Conservation (phyloP, 495 filamentous ascomycete genomes). For the Gamarada debralockiae region DNA sequence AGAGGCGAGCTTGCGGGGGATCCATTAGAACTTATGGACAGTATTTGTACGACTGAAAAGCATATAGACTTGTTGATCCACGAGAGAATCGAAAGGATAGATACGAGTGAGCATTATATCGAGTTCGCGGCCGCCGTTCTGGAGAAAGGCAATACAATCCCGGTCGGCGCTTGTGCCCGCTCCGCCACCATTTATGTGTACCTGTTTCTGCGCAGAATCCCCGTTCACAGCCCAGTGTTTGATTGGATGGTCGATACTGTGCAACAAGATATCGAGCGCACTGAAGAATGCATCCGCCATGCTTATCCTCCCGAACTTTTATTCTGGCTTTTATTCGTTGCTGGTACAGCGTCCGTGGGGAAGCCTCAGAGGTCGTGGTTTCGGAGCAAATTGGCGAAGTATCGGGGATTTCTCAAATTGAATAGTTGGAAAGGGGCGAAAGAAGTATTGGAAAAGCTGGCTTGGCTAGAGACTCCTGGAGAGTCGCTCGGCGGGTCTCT, state of each 20-base stretch:
- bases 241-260: neutral
- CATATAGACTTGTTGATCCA: no score
- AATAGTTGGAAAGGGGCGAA: no score
- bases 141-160: neutral
- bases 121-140: neutral
- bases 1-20: no score
- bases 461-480: no score
- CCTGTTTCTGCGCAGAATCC: neutral
- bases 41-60: no score
- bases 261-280: neutral
- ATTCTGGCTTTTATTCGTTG: conserved; percentile 5
- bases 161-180: neutral
- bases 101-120: neutral
- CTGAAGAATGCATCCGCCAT: neutral
- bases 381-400: neutral
- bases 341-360: neutral
- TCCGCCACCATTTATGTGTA: conserved; percentile 2
- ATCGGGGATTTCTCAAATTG: no score
- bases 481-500: no score
- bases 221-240: neutral
- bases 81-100: no score
- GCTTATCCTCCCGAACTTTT: neutral
- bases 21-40: no score
- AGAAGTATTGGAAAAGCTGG: no score
- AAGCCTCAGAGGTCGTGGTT: neutral